Evolutionary conservation across 1,284 basidiomycete genomes (phyloP), one percentile per base, ranked within the genome.

Genomic region (Ustilago hordei): DNA sequence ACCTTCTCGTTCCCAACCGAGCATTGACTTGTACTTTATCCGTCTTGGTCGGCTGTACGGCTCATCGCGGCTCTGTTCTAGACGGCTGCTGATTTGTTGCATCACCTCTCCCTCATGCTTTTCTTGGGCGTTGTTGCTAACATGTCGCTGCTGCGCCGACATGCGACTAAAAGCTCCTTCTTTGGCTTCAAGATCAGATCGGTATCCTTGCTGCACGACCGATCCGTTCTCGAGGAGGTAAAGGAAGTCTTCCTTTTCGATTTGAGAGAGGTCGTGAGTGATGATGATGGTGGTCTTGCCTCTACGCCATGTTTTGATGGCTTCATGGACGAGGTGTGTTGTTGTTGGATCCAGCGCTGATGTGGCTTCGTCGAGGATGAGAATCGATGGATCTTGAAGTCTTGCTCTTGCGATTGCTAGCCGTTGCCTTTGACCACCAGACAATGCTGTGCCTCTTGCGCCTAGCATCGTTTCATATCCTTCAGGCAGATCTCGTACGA

Each of bases 301-400:
- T 31, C 86, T 87, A 23, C 95, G 89, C 93, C 94, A 95, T 19
- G 87, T 87, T 83, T 93, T 93, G 87, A 98, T 90, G 0, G 94
- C 94, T 75, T 94, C 92, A 76, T 94, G 94, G 9, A 98, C 94
- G 47, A 95, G 90, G 41, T 94, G 89, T 28, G 95, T 92, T 3
- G 94, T 93, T 0, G 92, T 93, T 23, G 92, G 90, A 87, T 99
- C 97, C 65, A 99, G 90, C 6, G 96, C 95, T 2, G 95, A 97
- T 7, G 95, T 98, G 1, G 94, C 93, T 88, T 99, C 97, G 84
- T 99, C 97, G 38, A 99, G 91, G 83, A 99, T 93, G 72, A 99
- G 89, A 17, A 99, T 92, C 0, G 92, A 91, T 0, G 96, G 95
- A 86, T 99, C 91, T 59, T 95, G 89, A 64, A 99, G 88, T 68